Base-by-base conservation (phyloP, 1,139 yeast genomes). In the Diutina catenulata region DNA sequence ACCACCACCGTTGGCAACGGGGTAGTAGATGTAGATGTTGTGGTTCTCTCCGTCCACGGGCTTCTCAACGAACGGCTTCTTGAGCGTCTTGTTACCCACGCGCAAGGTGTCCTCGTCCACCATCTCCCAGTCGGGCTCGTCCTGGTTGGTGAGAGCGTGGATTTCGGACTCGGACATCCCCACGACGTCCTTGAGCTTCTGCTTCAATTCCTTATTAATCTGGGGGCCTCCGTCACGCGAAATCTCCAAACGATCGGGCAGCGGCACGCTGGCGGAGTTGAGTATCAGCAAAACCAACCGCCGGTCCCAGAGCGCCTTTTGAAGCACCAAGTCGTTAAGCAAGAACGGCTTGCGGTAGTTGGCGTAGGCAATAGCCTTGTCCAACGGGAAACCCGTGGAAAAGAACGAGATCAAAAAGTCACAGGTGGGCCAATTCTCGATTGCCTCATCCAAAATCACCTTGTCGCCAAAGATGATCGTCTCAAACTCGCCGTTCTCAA, bases 21-120 rank as follows among this genome's bases (percentile, higher is more conserved):
- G 82, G 55, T 91, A 91, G 58, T 93, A 93, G 36, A 93, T 91
- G 56, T 81, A 86, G 35, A 93, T 91, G 55, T 93, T 93, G 59
- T 93, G 99, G 57, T 93, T 95, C 59, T 93, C 99, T 36, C 99
- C 99, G 59, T 93, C 96, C 6, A 91, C 98, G 1, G 99, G 99
- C 50, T 93, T 93, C 57, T 93, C 99, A 23, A 93, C 98, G 65
- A 78, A 93, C 7, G 99, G 99, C 52, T 93, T 93, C 35, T 65
- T 68, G 59, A 93, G 62, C 11, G 65, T 62, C 47, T 74, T 57
- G 3, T 94, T 95, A 45, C 82, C 75, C 20, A 91, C 91, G 41
- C 65, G 66, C 40, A 93, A 68, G 0, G 96, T 86, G 52, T 93
- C 97, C n/a, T 62, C 68, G 56, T 86, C 84, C n/a, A 80, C 48